Conservation (phyloP, 306 rosid species). For the Inga oerstediana region DNA sequence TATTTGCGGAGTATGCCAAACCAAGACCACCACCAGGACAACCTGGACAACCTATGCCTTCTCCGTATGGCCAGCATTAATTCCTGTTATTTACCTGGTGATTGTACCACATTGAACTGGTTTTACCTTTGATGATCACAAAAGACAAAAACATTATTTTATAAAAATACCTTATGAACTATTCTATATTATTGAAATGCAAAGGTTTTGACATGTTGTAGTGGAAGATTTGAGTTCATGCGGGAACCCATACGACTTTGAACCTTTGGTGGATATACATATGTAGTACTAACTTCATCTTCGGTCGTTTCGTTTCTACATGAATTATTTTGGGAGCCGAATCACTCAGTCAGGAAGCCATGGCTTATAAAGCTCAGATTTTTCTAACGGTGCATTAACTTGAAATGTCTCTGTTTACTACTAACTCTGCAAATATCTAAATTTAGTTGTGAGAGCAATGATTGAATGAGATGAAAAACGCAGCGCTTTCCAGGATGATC, state of each 20-base stretch:
- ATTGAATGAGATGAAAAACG: background rate
- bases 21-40: conserved; percentile 68
- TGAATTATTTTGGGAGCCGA: background rate
- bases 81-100: conserved; percentile 23
- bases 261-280: background rate
- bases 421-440: background rate
- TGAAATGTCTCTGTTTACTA: background rate
- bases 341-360: background rate
- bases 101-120: conserved; percentile 29
- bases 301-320: background rate
- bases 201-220: background rate
- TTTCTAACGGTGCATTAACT: background rate
- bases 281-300: background rate
- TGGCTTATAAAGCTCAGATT: background rate
- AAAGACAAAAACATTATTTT: conserved; percentile 18
- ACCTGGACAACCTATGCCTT: conserved; percentile 30
- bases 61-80: background rate
- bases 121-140: conserved; percentile 19
- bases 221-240: background rate
- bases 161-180: background rate
- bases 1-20: conserved; percentile 95
- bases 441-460: background rate
- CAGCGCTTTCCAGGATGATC: background rate
- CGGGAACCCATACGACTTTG: background rate
- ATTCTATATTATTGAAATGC: background rate